phyloP scores from a whole-genome alignment of 768 basidiomycete genomes.

The Trametes maxima region DNA sequence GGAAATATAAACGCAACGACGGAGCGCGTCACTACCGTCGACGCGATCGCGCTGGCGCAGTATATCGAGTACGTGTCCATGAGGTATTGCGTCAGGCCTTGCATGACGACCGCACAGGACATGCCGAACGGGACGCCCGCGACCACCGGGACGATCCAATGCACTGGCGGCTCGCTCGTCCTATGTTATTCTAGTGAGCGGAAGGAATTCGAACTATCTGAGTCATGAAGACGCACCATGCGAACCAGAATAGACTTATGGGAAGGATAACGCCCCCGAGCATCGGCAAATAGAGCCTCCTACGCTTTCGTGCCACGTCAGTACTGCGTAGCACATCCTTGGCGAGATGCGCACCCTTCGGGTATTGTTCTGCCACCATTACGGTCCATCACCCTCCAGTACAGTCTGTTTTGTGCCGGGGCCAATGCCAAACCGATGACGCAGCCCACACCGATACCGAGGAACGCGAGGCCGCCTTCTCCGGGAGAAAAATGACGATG shows the following conservation, averaged over 20 bases:
- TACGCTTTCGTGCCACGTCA: slow-evolving; percentile 25
- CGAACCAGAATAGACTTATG: slow-evolving; percentile 67
- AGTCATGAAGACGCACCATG: slow-evolving; percentile 48
- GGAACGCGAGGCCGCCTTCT: slow-evolving; percentile 61
- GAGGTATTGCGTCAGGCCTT: slow-evolving; percentile 66
- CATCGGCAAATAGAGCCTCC: slow-evolving; percentile 62
- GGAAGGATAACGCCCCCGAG: slow-evolving; percentile 55
- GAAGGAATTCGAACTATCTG: background rate
- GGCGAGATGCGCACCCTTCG: slow-evolving; percentile 49
- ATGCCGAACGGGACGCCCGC: slow-evolving; percentile 68
- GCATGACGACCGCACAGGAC: slow-evolving; percentile 65
- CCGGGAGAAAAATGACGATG: slow-evolving; percentile 56
- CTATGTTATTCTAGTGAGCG: slow-evolving; percentile 34
- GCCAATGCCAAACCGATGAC: slow-evolving; percentile 51
- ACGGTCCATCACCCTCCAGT: slow-evolving; percentile 50
- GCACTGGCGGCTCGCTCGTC: slow-evolving; percentile 53
- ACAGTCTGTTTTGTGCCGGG: slow-evolving; percentile 56
- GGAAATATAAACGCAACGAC: slow-evolving; percentile 66
- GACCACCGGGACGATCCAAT: slow-evolving; percentile 70
- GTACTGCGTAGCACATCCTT: background rate
- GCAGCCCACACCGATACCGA: slow-evolving; percentile 64
- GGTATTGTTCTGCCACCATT: slow-evolving; percentile 57
- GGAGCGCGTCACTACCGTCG: slow-evolving; percentile 67
- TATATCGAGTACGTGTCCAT: slow-evolving; percentile 72
- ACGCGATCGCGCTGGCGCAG: slow-evolving; percentile 68